A percentile compares a stretch with the other conserved stretches of the same genome.
Evolutionary conservation across 78 protist genomes (phyloP).

Genomic region (Mastigamoeba balamuthi): DNA sequence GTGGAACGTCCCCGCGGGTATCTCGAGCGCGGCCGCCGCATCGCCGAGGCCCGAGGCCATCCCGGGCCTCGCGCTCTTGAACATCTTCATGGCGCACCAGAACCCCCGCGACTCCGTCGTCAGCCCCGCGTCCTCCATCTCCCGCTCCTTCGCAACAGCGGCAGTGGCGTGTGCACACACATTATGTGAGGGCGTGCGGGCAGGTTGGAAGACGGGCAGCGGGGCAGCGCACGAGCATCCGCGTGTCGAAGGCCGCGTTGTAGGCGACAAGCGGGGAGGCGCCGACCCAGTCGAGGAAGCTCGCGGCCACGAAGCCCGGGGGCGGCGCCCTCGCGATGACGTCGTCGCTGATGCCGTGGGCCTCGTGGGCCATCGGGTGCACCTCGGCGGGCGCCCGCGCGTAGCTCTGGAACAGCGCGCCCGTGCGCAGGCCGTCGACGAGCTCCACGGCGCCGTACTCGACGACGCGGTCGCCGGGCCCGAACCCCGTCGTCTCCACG

Average conservation of each 20-base stretch:
- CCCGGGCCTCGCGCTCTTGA: slow-evolving; percentile 1
- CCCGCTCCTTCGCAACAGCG: no score
- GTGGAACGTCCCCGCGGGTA: not conserved
- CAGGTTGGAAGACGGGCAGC: no score
- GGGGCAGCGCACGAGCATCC: slow-evolving; percentile 35
- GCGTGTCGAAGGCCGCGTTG: slow-evolving; percentile 32
- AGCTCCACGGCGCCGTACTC: slow-evolving; percentile 47
- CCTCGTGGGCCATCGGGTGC: slow-evolving; percentile 25
- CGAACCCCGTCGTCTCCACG: slow-evolving; percentile 44
- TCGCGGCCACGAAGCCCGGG: slow-evolving; percentile 2
- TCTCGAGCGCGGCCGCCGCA: not conserved
- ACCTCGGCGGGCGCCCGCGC: slow-evolving; percentile 8
- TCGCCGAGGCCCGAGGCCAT: not conserved
- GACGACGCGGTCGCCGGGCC: slow-evolving; percentile 22
- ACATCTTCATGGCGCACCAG: no score
- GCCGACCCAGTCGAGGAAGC: slow-evolving; percentile 40
- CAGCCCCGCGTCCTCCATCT: no score
- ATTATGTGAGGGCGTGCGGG: no score
- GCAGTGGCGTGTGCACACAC: no score
- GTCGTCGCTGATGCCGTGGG: slow-evolving; percentile 5
- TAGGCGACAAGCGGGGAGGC: slow-evolving; percentile 22
- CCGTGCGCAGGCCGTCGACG: slow-evolving; percentile 46
- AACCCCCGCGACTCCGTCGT: no score
- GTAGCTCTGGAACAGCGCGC: slow-evolving; percentile 36
- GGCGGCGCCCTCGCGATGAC: slow-evolving; percentile 5